phyloP scores from a whole-genome alignment of 2,329 filamentous ascomycete genomes.

The Cercospora sojina region DNA sequence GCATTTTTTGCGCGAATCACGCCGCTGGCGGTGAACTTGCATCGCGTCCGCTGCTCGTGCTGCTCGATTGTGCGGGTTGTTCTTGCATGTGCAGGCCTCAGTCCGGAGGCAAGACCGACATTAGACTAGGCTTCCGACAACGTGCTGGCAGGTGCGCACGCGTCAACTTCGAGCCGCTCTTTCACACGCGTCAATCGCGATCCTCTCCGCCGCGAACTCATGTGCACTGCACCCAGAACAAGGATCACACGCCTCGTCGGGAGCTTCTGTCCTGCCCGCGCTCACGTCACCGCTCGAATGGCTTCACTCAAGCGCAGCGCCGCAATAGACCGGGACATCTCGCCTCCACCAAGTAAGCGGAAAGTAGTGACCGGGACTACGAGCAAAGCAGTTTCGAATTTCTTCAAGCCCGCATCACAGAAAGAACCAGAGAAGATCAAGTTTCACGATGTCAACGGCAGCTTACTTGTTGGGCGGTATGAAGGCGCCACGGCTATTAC shows the following conservation, averaged over 20 bases:
- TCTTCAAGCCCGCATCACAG: constrained; percentile 84
- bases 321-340: constrained; percentile 49
- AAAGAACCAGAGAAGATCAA: constrained; percentile 73
- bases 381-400: constrained; percentile 69
- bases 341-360: constrained; percentile 58
- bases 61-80: neutral
- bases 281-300: constrained; percentile 5
- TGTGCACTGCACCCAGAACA: neutral
- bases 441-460: constrained; percentile 68
- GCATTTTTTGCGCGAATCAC: neutral
- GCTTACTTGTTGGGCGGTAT: constrained; percentile 75
- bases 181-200: neutral
- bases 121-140: neutral
- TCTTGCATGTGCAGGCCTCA: neutral
- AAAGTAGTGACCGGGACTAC: constrained; percentile 56
- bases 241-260: neutral
- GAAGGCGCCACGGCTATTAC: constrained; percentile 30
- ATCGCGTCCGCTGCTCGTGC: neutral
- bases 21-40: neutral
- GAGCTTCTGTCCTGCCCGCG: neutral
- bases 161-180: constrained; percentile 1
- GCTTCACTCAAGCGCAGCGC: constrained; percentile 39
- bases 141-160: neutral
- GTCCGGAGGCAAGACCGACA: neutral
- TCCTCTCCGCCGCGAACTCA: neutral